Evolutionary conservation across 176 grass and related monocot species (phyloP).

Genomic region (Oryza australiensis): DNA sequence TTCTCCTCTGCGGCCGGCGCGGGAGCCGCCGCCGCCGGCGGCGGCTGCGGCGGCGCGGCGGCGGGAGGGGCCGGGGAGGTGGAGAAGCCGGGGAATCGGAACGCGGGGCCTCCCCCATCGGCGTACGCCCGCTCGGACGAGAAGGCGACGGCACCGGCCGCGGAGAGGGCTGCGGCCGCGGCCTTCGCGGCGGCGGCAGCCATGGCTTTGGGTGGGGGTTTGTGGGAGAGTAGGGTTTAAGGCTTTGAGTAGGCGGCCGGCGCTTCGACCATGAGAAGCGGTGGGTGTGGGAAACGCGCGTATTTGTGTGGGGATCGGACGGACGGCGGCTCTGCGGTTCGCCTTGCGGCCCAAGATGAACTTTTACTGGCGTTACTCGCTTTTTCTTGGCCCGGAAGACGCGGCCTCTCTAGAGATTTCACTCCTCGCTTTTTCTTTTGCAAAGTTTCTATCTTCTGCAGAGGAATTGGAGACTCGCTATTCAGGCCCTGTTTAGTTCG

Average conservation of each 20-base stretch:
- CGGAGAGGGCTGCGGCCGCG: slow-evolving; percentile 46
- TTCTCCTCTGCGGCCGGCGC: slow-evolving; percentile 43
- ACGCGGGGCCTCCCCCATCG: slow-evolving; percentile 26
- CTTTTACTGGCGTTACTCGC: background rate
- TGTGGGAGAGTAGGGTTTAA: slow-evolving; percentile 56
- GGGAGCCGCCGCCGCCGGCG: background rate
- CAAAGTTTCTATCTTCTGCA: too few species aligned
- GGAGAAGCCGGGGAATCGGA: slow-evolving; percentile 58
- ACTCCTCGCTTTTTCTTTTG: background rate
- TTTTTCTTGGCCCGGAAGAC: background rate
- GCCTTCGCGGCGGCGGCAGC: slow-evolving; percentile 44
- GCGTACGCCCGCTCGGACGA: slow-evolving; percentile 49
- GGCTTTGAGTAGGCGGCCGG: background rate
- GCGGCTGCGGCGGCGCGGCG: slow-evolving; percentile 2
- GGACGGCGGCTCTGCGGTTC: slow-evolving; percentile 4
- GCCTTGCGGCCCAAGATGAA: slow-evolving; percentile 14
- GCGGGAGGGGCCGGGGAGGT: slow-evolving; percentile 5
- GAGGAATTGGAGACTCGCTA: too few species aligned
- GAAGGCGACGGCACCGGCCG: slow-evolving; percentile 24
- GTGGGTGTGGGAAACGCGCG: background rate
- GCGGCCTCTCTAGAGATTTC: background rate
- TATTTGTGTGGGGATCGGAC: slow-evolving; percentile 22
- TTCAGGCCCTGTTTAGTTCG: too few species aligned
- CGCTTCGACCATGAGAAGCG: background rate
- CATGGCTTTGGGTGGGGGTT: slow-evolving; percentile 23